phyloP scores from a whole-genome alignment of 257 asterid genomes.

The Ligustrum vulgare region DNA sequence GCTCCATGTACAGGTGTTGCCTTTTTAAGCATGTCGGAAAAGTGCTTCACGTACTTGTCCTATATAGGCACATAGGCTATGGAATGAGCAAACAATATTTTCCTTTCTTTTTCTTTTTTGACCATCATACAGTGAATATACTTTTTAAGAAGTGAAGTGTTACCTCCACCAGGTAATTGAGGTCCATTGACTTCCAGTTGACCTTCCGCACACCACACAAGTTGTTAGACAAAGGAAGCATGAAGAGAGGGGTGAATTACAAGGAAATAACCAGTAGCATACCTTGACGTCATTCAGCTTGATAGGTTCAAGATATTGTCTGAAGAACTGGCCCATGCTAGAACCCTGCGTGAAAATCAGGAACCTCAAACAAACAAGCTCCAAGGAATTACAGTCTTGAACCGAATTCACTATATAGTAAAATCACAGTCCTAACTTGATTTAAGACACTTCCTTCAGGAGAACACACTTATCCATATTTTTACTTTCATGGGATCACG shows the following conservation, averaged over 20 bases:
- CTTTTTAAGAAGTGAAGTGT: slow-evolving; percentile 24
- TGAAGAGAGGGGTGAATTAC: slow-evolving; percentile 7
- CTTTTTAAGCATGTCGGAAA: slow-evolving; percentile 65
- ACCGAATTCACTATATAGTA: slow-evolving; percentile 11
- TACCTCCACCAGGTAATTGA: slow-evolving; percentile 93
- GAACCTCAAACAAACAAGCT: slow-evolving; percentile 22
- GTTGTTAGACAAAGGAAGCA: slow-evolving; percentile 25
- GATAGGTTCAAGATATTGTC: slow-evolving; percentile 91
- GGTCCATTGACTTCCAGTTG: slow-evolving; percentile 91
- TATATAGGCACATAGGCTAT: slow-evolving; percentile 30
- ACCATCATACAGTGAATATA: slow-evolving; percentile 3
- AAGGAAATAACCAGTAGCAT: slow-evolving; percentile 25
- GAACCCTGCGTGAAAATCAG: slow-evolving; percentile 64
- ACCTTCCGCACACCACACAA: slow-evolving; percentile 51
- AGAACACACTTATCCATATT: background rate
- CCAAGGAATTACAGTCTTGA: background rate
- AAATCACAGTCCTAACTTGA: background rate
- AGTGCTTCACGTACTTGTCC: slow-evolving; percentile 77
- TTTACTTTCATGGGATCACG: slow-evolving; percentile 11
- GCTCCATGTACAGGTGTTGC: slow-evolving; percentile 66
- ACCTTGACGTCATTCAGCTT: slow-evolving; percentile 91
- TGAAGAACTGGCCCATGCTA: slow-evolving; percentile 95
- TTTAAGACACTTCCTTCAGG: background rate
- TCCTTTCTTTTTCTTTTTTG: background rate
- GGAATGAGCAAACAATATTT: slow-evolving; percentile 5